Base-by-base conservation (phyloP, 805 yeast genomes). In the Metschnikowia vanudenii region DNA sequence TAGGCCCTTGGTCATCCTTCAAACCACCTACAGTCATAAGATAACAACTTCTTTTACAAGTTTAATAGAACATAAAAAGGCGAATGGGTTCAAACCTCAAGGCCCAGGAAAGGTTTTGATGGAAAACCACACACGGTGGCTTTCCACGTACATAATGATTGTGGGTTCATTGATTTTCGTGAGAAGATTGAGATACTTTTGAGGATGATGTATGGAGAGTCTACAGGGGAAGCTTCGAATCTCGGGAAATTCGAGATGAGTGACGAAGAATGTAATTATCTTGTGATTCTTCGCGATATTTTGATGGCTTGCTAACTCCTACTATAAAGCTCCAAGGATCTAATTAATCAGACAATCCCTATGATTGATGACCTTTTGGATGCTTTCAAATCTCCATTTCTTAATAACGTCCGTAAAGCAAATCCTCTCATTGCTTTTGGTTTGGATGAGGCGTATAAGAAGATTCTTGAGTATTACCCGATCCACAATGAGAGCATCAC, bases 241-340 rank as follows among this genome's bases (percentile, higher is more conserved):
- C 37, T 11, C 19, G 37, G 5, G 26, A 32, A 22, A 13, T 17
- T 39, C 22, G 34, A 39, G 28, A 37, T 43, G 7, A 37, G 20
- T n/a, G 41, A 43, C 17, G 41, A n/a, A 3, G 46, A 43, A n/a
- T 37, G 46, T 41, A 16, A 31, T 4, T 37, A 43, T 13, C 16
- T 43, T 7, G 29, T 24, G 31, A 19, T 12, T 26, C 16, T 43
- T 22, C 38, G 37, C 16, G 34, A 22, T 12, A n/a, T 37, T 16
- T 26, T 43, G 16, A 29, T 20, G 14, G 16, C 11, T 37, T 43
- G 20, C 3, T 19, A 9, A 18, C 28, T 18, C 22, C 41, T 17
- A 37, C 26, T 13, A 17, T 24, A 7, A 37, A 14, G 24, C 46
- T 37, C 12, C 46, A 43, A 24, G 38, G 17, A 22, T 30, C 41